A percentile compares a stretch with the other conserved stretches of the same genome.
Evolutionary conservation across 2,329 filamentous ascomycete genomes (phyloP).

Genomic region (Epichloe sylvatica): DNA sequence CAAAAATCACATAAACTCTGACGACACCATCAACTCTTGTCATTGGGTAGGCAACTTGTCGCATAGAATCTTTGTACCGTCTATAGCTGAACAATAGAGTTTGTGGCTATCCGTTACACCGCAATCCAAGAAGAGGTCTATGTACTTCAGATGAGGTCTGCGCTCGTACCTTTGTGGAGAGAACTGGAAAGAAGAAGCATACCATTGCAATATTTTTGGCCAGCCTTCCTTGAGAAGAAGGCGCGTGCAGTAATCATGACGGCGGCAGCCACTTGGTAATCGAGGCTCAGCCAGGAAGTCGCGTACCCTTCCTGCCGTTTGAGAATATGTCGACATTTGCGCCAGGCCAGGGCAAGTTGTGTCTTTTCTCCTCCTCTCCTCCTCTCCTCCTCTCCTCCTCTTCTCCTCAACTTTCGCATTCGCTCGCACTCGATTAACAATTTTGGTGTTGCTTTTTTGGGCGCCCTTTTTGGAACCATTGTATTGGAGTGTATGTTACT

Average conservation of each 20-base stretch:
- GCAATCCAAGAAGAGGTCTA: too few species aligned
- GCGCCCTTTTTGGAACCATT: conserved; percentile 8
- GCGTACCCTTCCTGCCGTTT: not conserved
- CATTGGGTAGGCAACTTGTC: not conserved
- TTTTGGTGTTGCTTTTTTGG: conserved; percentile 1
- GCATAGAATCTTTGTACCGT: not conserved
- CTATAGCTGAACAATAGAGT: not conserved
- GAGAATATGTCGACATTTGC: not conserved
- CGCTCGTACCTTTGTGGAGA: too few species aligned
- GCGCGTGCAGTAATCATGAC: not conserved
- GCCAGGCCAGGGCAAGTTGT: not conserved
- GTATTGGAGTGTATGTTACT: conserved; percentile 14
- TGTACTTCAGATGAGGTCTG: too few species aligned
- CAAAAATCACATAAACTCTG: not conserved
- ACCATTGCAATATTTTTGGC: not conserved
- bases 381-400: not conserved
- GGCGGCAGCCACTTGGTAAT: not conserved
- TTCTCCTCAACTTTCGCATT: not conserved
- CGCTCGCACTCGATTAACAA: not conserved
- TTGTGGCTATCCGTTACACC: not conserved
- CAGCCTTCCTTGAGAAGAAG: not conserved
- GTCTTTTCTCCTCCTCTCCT: not conserved
- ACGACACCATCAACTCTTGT: not conserved
- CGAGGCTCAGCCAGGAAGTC: not conserved
- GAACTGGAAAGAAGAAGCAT: not conserved